phyloP scores from a whole-genome alignment of 1,139 yeast species.

The Debaryomyces psychrophilus region DNA sequence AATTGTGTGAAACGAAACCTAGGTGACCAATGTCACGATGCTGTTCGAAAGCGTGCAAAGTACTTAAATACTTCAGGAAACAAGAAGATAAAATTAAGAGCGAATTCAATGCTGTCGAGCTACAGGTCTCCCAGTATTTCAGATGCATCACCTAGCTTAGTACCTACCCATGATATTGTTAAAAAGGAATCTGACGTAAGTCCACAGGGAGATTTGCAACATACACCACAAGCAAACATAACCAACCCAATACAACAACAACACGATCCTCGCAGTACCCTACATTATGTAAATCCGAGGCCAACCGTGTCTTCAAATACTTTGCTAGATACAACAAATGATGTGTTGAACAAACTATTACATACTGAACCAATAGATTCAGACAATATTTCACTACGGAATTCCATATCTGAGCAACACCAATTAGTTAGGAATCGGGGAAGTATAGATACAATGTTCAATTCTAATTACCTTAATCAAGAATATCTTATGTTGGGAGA shows the following conservation, averaged over 20 bases:
- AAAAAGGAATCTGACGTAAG: conserved; percentile 2
- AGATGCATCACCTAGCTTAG: not conserved
- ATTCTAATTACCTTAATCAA: conserved; percentile 51
- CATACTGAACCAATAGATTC: conserved; percentile 16
- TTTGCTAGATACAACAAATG: conserved; percentile 44
- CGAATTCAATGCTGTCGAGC: conserved; percentile 10
- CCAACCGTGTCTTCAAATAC: conserved; percentile 14
- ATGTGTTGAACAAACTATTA: conserved; percentile 36
- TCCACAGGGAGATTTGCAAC: conserved; percentile 3
- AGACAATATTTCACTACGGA: conserved; percentile 26
- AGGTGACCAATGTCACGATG: conserved; percentile 59
- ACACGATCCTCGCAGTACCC: not conserved
- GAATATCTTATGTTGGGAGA: conserved; percentile 65
- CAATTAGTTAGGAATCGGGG: conserved; percentile 11
- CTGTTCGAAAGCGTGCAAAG: conserved; percentile 59
- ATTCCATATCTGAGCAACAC: conserved; percentile 12
- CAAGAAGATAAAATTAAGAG: conserved; percentile 11
- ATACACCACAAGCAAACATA: not conserved
- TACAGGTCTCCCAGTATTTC: conserved; percentile 2
- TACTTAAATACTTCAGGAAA: conserved; percentile 26
- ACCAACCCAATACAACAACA: not conserved
- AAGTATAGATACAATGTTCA: conserved; percentile 27
- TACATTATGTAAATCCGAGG: conserved; percentile 3
- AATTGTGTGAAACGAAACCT: conserved; percentile 66
- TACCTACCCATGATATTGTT: not conserved